Base-by-base conservation (phyloP, 192 early-diverging fungal species). In the Coemansia furcata region DNA sequence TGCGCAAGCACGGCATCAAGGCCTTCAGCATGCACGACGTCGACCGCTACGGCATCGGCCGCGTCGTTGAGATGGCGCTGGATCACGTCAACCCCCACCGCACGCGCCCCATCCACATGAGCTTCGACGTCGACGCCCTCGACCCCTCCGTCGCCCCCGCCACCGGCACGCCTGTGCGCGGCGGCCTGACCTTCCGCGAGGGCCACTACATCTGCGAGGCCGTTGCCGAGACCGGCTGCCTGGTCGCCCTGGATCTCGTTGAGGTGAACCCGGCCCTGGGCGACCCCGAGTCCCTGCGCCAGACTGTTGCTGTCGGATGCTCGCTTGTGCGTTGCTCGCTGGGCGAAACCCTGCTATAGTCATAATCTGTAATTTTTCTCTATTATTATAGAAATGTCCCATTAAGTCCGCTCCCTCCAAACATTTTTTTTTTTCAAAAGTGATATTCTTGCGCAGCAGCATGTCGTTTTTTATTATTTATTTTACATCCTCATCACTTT, bases 181-280 rank as follows among this genome's bases (percentile, higher is more conserved):
- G 96, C 66, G 96, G 96, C 26, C 80, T 98, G 50, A 92, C 92
- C 11, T 98, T 97, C 86, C 86, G 96, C 61, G 96, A 98, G 78
- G 96, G 96, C 33, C 96, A 98, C 73, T 98, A 94, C 78, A 95
- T 98, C 59, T 95, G 95, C 82, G 96, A 98, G 79, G 86, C 89
- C 8, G 61, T 98, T 14, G 85, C 86, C 59, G 92, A 95, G 74
- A 94, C 93, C n/a, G 95, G 95, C 6, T 80, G 87, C 40, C 76
- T 98, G 60, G 95, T 97, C 6, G 85, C 95, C 11, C 86, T 95
- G 69, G 96, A 98, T 73, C 86, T 98, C 66, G 92, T 96, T 73
- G 96, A 98, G 77, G 96, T 98, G 47, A 97, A 97, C 82, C 96
- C 96, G 2, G 72, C 86, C 26, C 83, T 97, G 33, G 92, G 90